Base-by-base conservation (phyloP, 179 eudicot species). In the Nepenthes alata region DNA sequence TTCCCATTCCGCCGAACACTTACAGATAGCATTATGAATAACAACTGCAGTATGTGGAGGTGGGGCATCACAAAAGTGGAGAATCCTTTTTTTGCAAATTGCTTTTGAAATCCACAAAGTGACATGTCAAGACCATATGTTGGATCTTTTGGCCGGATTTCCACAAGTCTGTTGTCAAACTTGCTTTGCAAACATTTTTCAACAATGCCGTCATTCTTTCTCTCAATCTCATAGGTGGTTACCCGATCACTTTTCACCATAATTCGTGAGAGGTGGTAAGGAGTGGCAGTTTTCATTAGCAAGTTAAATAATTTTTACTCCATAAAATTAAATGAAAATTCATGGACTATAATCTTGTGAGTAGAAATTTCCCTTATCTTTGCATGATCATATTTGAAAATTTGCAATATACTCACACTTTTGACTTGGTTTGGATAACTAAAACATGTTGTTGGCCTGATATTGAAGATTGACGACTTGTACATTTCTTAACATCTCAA, bases 91-190 rank as follows among this genome's bases (percentile, higher is more conserved):
- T 14, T 45, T 0, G 25, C 25, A 65, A 45, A 51, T 47, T 65
- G 16, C 61, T 54, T 45, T 11, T 11, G 11, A 11, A 45, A 45
- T 45, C 49, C 11, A 45, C 11, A 11, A 45, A 45, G 49, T 45
- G 49, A 6, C 8, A 6, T 45, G 49, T 13, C 2, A 55, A 12
- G 2, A 55, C 59, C 60, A 54, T 53, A 34, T 54, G 16, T 6
- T 55, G 39, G 10, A 65, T 65, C 53, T 55, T 65, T 44, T 64
- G 60, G 3, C 11, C 16, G 1, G 51, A 55, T 14, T 64, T 64
- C 67, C 67, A 64, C 59, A 53, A 39, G 14, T 64, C 60, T 5
- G 52, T 64, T 15, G 67, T 63, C 9, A 63, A 5, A 45, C 37
- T 16, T 13, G 37, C 4, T 15, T 35, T 64, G 0, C 15, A 4